Percentiles rank a stretch among this genome's conserved stretches.
Evolutionary conservation across 1,284 basidiomycete genomes (phyloP).

Genomic region (Gymnopus androsaceus): DNA sequence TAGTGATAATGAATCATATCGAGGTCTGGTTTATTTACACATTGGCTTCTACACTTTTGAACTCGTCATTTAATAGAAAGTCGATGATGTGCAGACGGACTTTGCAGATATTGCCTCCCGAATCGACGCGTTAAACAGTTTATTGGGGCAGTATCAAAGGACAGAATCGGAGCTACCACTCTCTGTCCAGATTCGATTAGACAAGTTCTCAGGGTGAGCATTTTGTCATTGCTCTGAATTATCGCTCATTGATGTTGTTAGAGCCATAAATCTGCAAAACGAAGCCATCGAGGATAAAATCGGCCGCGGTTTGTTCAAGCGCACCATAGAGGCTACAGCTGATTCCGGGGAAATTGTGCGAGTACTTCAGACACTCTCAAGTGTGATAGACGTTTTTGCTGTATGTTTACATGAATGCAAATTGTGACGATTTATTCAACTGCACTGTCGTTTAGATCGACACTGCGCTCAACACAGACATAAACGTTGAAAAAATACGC

Average conservation of each 20-base stretch:
- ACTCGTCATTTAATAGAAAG: not conserved
- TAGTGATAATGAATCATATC: not conserved
- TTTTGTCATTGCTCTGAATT: not conserved
- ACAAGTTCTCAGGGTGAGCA: not conserved
- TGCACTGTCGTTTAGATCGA: not conserved
- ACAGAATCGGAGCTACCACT: not conserved
- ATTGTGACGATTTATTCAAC: not conserved
- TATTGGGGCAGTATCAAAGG: not conserved
- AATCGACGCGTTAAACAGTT: not conserved
- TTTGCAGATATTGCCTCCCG: not conserved
- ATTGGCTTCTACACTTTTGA: not conserved
- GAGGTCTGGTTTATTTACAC: not conserved
- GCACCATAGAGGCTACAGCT: not conserved
- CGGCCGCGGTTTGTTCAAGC: not conserved
- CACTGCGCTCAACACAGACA: not conserved
- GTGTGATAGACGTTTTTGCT: not conserved
- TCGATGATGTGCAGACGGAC: not conserved
- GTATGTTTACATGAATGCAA: not conserved
- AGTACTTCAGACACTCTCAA: not conserved
- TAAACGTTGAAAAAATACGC: not conserved
- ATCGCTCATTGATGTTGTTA: not conserved
- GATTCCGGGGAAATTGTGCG: not conserved
- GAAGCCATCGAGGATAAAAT: not conserved
- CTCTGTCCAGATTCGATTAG: not conserved
- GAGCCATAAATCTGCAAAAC: not conserved